Base-by-base conservation (phyloP, 192 early-diverging fungal species). In the Geranomyces variabilis region DNA sequence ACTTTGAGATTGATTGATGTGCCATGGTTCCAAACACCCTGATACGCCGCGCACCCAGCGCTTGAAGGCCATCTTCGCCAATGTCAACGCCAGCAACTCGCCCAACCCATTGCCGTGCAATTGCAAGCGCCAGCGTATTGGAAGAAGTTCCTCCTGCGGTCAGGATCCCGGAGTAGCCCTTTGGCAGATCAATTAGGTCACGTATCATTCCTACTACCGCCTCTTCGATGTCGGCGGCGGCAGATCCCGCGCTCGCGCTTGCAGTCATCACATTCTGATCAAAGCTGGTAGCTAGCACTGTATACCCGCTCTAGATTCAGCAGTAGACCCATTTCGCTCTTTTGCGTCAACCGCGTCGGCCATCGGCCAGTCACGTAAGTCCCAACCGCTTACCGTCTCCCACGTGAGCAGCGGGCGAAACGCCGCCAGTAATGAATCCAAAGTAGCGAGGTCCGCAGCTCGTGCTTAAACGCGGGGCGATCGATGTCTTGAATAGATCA, bases 401-500 rank as follows among this genome's bases (percentile, higher is more conserved):
- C 12, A 76, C 12, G 22, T 69, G 49, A 3, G 76, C 78, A 0
- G 82, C 82, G 6, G 81, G 80, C 1, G 88, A 87, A 8, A 76
- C 75, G 0, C 88, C 88, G 7, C 88, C 88, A 0, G 80, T 86
- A 5, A 89, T 83, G 5, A 89, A 77, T 0, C 87, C 84, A 76
- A 88, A 89, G 63, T 85, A 88, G 9, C 82, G 77, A 13, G 84
- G 76, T 9, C 71, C 63, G 3, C 63, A 21, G 41, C n/a, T 17
- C 3, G 34, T 45, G 43, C 21, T 45, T 14, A 64, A 21, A 21
- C 19, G 41, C 63, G 63, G 63, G 4, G 63, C 63, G 9, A 64
- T 64, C 34, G 63, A n/a, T 19, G 41, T n/a, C 41, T 64, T 41
- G 44, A 64, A 64, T 5, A 64, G 41, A 10, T 64, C 41, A 19